Evolutionary conservation across 1,139 yeast genomes (phyloP), one percentile per base, ranked within the genome.

Genomic region (Geotrichum restrictum): DNA sequence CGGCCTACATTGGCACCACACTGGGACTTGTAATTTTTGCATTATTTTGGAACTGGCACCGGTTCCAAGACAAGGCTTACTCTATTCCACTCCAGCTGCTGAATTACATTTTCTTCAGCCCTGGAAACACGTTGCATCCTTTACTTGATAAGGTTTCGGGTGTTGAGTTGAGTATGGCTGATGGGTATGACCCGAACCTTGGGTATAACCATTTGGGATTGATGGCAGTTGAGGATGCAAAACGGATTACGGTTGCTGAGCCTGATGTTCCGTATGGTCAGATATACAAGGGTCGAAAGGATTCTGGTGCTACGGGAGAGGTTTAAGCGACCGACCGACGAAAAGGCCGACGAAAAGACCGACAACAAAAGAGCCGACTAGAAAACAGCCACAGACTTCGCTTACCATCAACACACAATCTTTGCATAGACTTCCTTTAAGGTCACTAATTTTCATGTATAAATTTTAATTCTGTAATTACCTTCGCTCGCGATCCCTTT

Each of bases 261-360:
- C 56, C 56, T 5, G 56, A 53, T 27, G 53, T 53, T 3, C 53
- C 56, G 2, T 53, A 40, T 34, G 56, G 56, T 1, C 39, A 40
- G 10, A 43, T 47, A 13, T 34, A 32, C 32, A 24, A n/a, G n/a
- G n/a, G n/a, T n/a, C 38, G 38, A n/a, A 45, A 39, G 18, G 21
- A 36, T 29, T 29, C 50, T 8, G 19, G 16, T 24, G 19, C 32
- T 14, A 36, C 24, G 10, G 19, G 13, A 31, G 19, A 36, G 31
- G 31, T 24, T 24, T 24, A 8, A 24, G 29, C 8, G 29, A n/a
- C n/a, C n/a, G n/a, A n/a, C n/a, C n/a, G n/a, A n/a, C n/a, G n/a
- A n/a, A n/a, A n/a, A n/a, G n/a, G n/a, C n/a, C n/a, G n/a, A n/a
- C n/a, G n/a, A n/a, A n/a, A n/a, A n/a, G n/a, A n/a, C n/a, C n/a